phyloP scores from a whole-genome alignment of 139 green algal species.

The Tetradesmus obliquus region DNA sequence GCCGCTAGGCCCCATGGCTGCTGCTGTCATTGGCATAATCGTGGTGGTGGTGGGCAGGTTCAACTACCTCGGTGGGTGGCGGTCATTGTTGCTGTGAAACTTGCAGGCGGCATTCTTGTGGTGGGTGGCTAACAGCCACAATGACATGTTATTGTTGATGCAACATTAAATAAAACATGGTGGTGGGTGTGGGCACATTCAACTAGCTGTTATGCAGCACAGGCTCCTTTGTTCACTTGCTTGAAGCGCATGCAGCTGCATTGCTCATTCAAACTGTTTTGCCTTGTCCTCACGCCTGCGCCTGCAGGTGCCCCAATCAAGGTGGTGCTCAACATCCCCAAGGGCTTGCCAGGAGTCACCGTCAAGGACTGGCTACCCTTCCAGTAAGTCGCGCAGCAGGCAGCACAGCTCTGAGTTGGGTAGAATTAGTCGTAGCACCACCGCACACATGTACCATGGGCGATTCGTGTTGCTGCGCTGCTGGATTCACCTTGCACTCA shows the following conservation, averaged over 20 bases:
- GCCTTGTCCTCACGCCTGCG: conserved; percentile 71
- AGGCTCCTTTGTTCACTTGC: no score
- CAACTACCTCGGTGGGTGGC: conserved; percentile 20
- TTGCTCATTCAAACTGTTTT: no score
- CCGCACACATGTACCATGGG: not conserved
- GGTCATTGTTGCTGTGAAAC: not conserved
- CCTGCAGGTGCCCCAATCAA: conserved; percentile 47
- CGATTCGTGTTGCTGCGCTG: not conserved
- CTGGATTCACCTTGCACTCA: not conserved
- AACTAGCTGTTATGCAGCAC: no score
- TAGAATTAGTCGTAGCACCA: not conserved
- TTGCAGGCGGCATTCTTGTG: not conserved
- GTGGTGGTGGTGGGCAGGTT: conserved; percentile 54
- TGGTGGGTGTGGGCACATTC: no score
- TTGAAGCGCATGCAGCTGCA: no score
- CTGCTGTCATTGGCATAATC: conserved; percentile 52
- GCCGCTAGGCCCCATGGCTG: conserved; percentile 55
- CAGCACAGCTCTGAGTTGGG: not conserved
- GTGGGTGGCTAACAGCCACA: no score
- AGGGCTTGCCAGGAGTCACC: conserved; percentile 4
- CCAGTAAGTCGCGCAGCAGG: not conserved
- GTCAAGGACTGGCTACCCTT: conserved; percentile 27
- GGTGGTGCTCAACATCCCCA: conserved; percentile 53
- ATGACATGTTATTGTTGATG: no score
- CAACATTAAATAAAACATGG: no score